A percentile compares a stretch with the other conserved stretches of the same genome.
phyloP scores from a whole-genome alignment of 1,284 basidiomycete species.

The Marasmius fiardii region DNA sequence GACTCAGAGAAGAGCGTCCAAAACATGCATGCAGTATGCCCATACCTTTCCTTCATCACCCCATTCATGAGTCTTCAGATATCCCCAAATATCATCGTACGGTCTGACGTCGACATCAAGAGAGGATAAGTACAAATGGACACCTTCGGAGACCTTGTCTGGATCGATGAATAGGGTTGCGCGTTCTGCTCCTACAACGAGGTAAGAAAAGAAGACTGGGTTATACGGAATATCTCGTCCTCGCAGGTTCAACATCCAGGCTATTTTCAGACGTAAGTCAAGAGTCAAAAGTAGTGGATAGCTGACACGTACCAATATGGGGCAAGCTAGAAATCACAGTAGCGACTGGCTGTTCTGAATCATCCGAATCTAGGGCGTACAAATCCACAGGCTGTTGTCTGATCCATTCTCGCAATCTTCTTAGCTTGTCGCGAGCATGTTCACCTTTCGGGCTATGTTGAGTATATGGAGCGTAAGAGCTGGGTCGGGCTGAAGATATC shows the following conservation, averaged over 20 bases:
- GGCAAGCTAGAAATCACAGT: slow-evolving; percentile 62
- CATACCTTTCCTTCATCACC: slow-evolving; percentile 56
- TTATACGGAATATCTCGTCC: slow-evolving; percentile 86
- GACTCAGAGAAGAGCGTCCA: background rate
- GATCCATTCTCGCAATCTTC: slow-evolving; percentile 62
- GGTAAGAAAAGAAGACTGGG: slow-evolving; percentile 84
- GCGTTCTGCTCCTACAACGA: slow-evolving; percentile 63
- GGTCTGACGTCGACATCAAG: slow-evolving; percentile 58
- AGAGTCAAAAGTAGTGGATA: slow-evolving; percentile 1
- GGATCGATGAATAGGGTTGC: slow-evolving; percentile 68
- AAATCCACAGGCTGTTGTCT: slow-evolving; percentile 30
- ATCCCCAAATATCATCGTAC: slow-evolving; percentile 81
- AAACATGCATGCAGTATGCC: background rate
- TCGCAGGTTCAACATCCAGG: slow-evolving; percentile 83
- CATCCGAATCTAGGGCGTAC: slow-evolving; percentile 39
- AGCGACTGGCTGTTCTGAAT: slow-evolving; percentile 46
- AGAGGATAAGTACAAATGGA: slow-evolving; percentile 53
- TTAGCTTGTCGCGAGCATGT: slow-evolving; percentile 57
- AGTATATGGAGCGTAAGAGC: background rate
- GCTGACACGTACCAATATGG: slow-evolving; percentile 51
- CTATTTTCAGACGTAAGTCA: slow-evolving; percentile 28
- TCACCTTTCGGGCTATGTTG: slow-evolving; percentile 17
- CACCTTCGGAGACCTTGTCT: slow-evolving; percentile 53
- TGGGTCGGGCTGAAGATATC: too few relatives aligned
- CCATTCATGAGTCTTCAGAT: slow-evolving; percentile 70